Evolutionary conservation across 768 basidiomycete species (phyloP).

Genomic region (Trametes meyenii): DNA sequence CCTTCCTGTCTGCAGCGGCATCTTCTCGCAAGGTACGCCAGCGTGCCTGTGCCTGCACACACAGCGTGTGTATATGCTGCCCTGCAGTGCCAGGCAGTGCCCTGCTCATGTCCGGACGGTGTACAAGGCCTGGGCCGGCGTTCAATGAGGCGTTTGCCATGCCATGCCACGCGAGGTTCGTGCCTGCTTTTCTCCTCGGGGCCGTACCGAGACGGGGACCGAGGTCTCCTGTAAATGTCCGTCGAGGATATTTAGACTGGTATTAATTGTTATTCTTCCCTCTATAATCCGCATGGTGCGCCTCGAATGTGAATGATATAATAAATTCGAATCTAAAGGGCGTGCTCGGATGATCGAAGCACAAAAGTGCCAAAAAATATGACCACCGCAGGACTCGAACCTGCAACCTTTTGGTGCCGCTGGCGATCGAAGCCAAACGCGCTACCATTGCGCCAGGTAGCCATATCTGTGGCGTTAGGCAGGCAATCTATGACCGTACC

Average conservation of each 20-base stretch:
- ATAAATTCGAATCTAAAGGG: too few species aligned
- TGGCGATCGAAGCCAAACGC: conserved; percentile 85
- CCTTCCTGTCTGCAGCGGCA: not conserved
- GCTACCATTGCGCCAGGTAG: conserved; percentile 94
- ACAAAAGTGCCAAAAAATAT: conserved; percentile 37
- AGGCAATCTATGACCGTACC: not conserved
- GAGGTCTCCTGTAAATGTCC: too few species aligned
- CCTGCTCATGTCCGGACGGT: not conserved
- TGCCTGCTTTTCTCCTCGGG: too few species aligned
- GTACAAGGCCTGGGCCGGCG: too few species aligned
- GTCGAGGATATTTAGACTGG: too few species aligned
- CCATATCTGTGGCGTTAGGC: conserved; percentile 33
- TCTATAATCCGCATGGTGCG: too few species aligned
- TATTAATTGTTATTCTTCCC: too few species aligned
- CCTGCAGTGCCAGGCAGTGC: not conserved
- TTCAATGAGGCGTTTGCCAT: too few species aligned
- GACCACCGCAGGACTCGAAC: conserved; percentile 95
- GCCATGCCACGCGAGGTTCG: too few species aligned
- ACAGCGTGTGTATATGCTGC: not conserved
- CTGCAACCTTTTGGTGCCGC: conserved; percentile 88
- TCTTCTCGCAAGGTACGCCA: conserved; percentile 2
- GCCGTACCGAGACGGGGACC: too few species aligned
- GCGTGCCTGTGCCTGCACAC: conserved; percentile 11
- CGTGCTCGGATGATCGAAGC: too few species aligned
- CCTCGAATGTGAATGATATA: too few species aligned